These are phyloP conservation scores for Echinosophora koreensis DNA, from an alignment of 306 rosid species.

Conservation along the genomic window DNA sequence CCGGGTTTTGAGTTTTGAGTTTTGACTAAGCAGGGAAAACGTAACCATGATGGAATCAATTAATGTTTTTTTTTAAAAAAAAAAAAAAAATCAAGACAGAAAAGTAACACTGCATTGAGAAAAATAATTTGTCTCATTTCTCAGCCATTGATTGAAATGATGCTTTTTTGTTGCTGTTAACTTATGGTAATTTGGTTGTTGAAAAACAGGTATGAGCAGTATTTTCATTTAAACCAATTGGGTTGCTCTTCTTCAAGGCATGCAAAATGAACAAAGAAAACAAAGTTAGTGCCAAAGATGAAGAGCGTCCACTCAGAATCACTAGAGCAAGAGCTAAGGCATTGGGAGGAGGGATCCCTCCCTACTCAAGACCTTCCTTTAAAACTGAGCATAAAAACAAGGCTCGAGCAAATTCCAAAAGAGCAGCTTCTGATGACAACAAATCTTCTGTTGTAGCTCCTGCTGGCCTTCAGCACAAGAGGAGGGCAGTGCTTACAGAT, in stretches of 20 bases:
- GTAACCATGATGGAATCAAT: too few relatives aligned
- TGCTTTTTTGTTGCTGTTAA: not conserved
- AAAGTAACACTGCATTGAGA: not conserved
- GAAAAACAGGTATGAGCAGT: slow-evolving; percentile 62
- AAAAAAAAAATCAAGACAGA: not conserved
- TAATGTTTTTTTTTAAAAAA: too few relatives aligned
- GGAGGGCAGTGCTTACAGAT: slow-evolving; percentile 78
- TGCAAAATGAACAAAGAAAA: slow-evolving; percentile 67
- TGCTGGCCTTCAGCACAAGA: slow-evolving; percentile 61
- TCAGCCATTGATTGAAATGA: not conserved
- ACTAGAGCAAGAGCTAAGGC: slow-evolving; percentile 86
- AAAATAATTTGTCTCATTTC: not conserved
- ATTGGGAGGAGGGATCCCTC: slow-evolving; percentile 49
- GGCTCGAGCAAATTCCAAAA: slow-evolving; percentile 55
- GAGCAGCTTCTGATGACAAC: slow-evolving; percentile 63
- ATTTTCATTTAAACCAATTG: slow-evolving; percentile 43
- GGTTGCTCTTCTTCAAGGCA: slow-evolving; percentile 66
- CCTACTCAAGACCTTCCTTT: slow-evolving; percentile 55
- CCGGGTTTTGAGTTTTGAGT: too few relatives aligned
- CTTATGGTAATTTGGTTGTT: slow-evolving; percentile 42
- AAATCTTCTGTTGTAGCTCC: slow-evolving; percentile 48
- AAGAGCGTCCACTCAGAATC: slow-evolving; percentile 63
- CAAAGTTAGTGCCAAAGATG: slow-evolving; percentile 55
- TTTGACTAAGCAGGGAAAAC: too few relatives aligned
- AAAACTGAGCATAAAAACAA: slow-evolving; percentile 56